Base-by-base conservation (phyloP, 331 rosid species). In the Dryas integrifolia region DNA sequence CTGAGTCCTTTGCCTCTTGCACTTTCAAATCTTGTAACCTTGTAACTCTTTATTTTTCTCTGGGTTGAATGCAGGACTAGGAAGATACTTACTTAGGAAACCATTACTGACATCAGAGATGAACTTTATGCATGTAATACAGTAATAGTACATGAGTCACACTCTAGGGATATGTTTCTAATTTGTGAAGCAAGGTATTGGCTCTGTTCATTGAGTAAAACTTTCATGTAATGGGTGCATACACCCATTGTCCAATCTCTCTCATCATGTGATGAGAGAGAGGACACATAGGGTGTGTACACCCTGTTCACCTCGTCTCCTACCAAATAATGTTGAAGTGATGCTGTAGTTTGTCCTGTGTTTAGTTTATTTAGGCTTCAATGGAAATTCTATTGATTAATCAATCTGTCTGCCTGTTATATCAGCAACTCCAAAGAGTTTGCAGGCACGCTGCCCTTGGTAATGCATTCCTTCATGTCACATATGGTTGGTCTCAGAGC, bases 351-450 rank as follows among this genome's bases (percentile, higher is more conserved):
- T 7, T 50, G 40, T 58, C 35, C 18, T 44, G 10, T 9, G 16
- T 44, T 1, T 62, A 9, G 68, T 51, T 40, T 53, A 13, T 15
- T 55, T 43, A 68, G 61, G 59, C n/a, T 65, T 40, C 40, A 24
- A 18, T 3, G 69, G 18, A 43, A n/a, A 43, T 45, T 3, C 18
- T 69, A 48, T 26, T 65, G 58, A 68, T 63, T 43, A 51, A 65
- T 70, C 18, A 49, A 44, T 77, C 45, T 58, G 14, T 62, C 63
- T 53, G 53, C 76, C 26, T 70, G n/a, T 46, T 70, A 58, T 47
- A 26, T 48, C 85, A 80, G 87, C 72, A 65, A 66, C 48, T 76
- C 82, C 8, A 66, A 74, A 72, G 85, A 84, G 66, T 84, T 80
- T 77, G 60, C 12, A 30, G 70, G 72, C 48, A 63, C 76, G 18